A percentile compares a stretch with the other conserved stretches of the same genome.
Evolutionary conservation across 306 rosid genomes (phyloP).

Genomic region (Prunus mira): DNA sequence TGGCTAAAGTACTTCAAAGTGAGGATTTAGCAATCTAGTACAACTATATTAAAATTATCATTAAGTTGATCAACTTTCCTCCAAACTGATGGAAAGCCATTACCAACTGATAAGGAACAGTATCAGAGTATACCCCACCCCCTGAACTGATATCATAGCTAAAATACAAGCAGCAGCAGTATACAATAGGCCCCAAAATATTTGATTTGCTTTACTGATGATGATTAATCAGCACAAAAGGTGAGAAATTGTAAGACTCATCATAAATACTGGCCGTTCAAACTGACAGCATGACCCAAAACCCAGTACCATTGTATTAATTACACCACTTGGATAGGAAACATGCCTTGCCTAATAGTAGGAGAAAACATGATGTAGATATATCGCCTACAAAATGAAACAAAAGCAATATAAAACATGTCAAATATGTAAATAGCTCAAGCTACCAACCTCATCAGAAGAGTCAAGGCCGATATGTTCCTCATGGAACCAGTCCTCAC

Average conservation of each 20-base stretch:
- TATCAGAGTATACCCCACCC: neutral
- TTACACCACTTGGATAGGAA: neutral
- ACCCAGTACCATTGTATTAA: neutral
- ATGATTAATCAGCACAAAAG: neutral
- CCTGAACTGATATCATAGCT: neutral
- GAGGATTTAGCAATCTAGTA: neutral
- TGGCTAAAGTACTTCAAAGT: neutral
- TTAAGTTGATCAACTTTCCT: neutral
- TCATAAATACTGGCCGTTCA: neutral
- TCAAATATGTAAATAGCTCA: constrained; percentile 7
- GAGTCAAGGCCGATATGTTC: constrained; percentile 87
- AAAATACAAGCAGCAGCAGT: neutral
- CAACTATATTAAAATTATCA: neutral
- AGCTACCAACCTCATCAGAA: constrained; percentile 72
- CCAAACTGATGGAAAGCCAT: neutral
- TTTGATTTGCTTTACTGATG: neutral
- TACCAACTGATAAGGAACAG: neutral
- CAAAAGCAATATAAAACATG: neutral
- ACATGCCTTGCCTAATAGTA: neutral
- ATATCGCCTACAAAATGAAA: neutral
- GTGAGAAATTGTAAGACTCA: neutral
- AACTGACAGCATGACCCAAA: neutral
- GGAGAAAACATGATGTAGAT: neutral
- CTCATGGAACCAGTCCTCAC: constrained; percentile 99
- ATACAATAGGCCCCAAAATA: constrained; percentile 1